Conservation (phyloP, 257 asterid species). For the Penstemon newberryi region DNA sequence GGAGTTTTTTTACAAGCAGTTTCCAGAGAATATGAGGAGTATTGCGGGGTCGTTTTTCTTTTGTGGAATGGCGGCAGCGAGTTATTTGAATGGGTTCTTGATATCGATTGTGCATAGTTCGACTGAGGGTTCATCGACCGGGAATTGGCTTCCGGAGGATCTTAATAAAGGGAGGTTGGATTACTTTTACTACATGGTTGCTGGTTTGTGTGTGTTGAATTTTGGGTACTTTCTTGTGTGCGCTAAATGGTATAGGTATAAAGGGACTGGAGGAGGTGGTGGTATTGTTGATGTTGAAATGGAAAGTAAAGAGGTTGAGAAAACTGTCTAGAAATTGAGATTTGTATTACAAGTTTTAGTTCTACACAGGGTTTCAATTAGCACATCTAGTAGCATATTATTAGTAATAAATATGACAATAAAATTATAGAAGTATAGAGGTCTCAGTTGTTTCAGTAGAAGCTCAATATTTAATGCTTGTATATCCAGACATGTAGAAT, state of each 20-base stretch:
- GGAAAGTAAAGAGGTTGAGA: conserved; percentile 33
- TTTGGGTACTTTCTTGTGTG: conserved; percentile 54
- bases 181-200: conserved; percentile 55
- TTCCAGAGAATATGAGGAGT: conserved; percentile 95
- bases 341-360: too few species aligned
- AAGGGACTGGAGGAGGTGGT: conserved; percentile 46
- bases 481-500: not conserved
- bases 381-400: too few species aligned
- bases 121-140: conserved; percentile 53
- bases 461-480: not conserved
- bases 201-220: conserved; percentile 55
- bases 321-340: not conserved
- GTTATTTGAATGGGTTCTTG: conserved; percentile 57
- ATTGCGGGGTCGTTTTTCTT: conserved; percentile 75
- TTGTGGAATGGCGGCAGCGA: conserved; percentile 59
- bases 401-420: too few species aligned
- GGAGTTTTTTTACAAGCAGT: conserved; percentile 81
- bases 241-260: conserved; percentile 83
- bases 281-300: conserved; percentile 39
- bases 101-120: conserved; percentile 51
- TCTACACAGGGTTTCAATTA: too few species aligned
- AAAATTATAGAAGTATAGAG: too few species aligned
- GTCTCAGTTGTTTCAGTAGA: too few species aligned
- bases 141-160: conserved; percentile 94
- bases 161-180: conserved; percentile 81